These are phyloP conservation scores for Vickermania spadyakhi DNA, from an alignment of 208 protist genomes.

Conservation along the genomic window DNA sequence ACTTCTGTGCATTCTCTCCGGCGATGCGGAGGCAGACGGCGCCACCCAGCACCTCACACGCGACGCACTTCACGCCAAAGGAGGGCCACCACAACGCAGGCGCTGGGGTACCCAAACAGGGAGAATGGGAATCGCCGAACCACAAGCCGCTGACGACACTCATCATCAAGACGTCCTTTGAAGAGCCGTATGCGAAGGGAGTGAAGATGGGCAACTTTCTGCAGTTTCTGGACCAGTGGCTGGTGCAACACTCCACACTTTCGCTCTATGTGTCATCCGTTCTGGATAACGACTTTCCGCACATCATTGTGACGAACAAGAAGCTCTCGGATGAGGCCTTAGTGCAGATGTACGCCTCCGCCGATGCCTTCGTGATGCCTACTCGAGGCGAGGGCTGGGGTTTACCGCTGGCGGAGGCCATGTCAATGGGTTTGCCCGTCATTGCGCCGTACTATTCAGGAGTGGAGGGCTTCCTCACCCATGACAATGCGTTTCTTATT, in stretches of 20 bases:
- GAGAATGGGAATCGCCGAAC: neutral
- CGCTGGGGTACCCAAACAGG: neutral
- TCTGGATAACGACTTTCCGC: constrained; percentile 14
- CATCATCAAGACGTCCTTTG: constrained; percentile 2
- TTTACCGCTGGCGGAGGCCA: constrained; percentile 37
- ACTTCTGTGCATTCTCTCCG: constrained; percentile 29
- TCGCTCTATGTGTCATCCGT: neutral
- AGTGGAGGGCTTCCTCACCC: constrained; percentile 14
- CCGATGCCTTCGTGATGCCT: constrained; percentile 82
- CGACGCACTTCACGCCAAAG: constrained; percentile 1
- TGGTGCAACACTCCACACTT: constrained; percentile 12
- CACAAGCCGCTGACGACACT: neutral
- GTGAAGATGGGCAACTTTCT: neutral
- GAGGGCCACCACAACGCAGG: neutral
- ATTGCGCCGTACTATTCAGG: constrained; percentile 34
- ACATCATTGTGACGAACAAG: constrained; percentile 23
- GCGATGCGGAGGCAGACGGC: neutral
- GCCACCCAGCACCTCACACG: constrained; percentile 10
- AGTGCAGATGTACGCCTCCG: constrained; percentile 49
- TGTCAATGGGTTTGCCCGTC: constrained; percentile 44
- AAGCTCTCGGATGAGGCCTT: constrained; percentile 9
- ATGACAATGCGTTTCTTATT: constrained; percentile 25
- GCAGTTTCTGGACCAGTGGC: neutral
- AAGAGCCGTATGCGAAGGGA: neutral
- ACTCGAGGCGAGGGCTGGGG: constrained; percentile 71